phyloP scores from a whole-genome alignment of 1,284 basidiomycete species.

The Thecaphora thlaspeos region DNA sequence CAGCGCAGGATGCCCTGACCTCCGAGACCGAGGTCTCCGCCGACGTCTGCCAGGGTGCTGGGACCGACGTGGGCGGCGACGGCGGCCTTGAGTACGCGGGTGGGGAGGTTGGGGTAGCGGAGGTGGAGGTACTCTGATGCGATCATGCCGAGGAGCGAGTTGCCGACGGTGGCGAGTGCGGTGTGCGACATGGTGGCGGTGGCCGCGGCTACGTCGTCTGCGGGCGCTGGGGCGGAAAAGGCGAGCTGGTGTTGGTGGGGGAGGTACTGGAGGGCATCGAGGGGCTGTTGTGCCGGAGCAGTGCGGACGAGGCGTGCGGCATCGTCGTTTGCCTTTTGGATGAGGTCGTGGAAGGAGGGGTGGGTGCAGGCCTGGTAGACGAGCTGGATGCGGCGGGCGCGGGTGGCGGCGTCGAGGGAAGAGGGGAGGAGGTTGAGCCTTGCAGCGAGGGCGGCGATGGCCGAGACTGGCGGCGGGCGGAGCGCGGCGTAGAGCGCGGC shows the following conservation, averaged over 20 bases:
- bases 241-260: background rate
- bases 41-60: constrained; percentile 76
- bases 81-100: constrained; percentile 82
- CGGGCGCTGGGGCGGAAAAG: background rate
- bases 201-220: background rate
- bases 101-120: constrained; percentile 86
- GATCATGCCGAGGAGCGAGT: constrained; percentile 86
- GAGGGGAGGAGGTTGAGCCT: constrained; percentile 40
- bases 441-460: constrained; percentile 42
- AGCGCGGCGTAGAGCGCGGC: constrained; percentile 48
- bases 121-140: constrained; percentile 80
- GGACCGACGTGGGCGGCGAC: constrained; percentile 88
- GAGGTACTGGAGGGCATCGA: constrained; percentile 26
- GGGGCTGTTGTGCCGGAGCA: constrained; percentile 1
- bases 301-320: constrained; percentile 15
- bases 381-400: constrained; percentile 32
- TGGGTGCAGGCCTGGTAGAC: constrained; percentile 51
- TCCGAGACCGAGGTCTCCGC: constrained; percentile 62
- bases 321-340: constrained; percentile 24
- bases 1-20: constrained; percentile 56
- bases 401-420: constrained; percentile 18
- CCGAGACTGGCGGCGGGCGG: constrained; percentile 37
- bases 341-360: constrained; percentile 35
- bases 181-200: constrained; percentile 50
- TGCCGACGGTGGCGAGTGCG: constrained; percentile 77